Evolutionary conservation across 805 yeast genomes (phyloP), one percentile per base, ranked within the genome.

Genomic region (Starmerella riodocensis): DNA sequence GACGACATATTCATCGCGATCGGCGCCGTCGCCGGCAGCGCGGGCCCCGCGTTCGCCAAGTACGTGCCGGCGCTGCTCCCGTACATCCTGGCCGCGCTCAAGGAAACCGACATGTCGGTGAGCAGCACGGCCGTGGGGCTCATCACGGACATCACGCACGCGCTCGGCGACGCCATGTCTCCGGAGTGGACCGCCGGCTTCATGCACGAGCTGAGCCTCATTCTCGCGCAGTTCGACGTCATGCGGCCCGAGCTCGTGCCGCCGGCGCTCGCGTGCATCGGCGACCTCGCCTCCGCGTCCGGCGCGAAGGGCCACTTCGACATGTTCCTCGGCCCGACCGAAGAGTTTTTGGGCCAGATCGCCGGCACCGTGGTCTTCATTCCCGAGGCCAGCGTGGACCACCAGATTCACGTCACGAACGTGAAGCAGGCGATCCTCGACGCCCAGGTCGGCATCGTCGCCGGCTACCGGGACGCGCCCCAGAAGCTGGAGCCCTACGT

Each of bases 1-100:
- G 98, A 91, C 62, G 98, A 91, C 58, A 75, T 91, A 7, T 82
- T 85, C 59, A 82, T 84, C 56, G 93, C 94, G 13, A 74, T 91
- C 48, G 79, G 94, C 26, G 82, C 97, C 0, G 71, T 91, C 44
- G 91, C 97, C 2, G 70, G 80, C 30, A 79, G 94, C 2, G 63
- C 82, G 49, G 93, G 79, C 41, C 69, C 64, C 30, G 66, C 67
- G 18, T 91, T 91, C 57, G 67, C 68, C 51, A 74, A 73, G 52
- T 91, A 83, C 59, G 74, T 86, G 76, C 76, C 73, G 40, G 70
- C 80, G 6, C 84, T 91, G 58, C 66, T 83, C 44, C 96, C 97
- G 40, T 86, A 69, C 58, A 68, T 91, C 57, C 74, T 76, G 14
- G 69, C 70, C 45, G 94, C 94, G 0, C 67, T 91, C 45, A 71